Evolutionary conservation across 768 basidiomycete genomes (phyloP).

Genomic region (Lactifluus echinatus): DNA sequence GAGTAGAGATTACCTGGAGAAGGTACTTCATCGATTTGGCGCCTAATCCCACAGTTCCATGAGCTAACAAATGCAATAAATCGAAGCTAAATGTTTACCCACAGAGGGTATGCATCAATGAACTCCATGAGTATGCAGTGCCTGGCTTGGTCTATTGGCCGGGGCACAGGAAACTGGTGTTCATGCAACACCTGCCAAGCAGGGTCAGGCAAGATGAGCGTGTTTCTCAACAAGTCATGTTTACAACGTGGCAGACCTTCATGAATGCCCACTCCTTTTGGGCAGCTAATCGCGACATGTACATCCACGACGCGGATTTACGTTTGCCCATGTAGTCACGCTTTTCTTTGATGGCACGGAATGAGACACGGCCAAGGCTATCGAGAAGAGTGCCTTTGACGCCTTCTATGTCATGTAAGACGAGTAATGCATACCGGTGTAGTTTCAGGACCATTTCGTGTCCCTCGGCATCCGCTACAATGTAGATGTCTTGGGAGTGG

Average conservation of each 20-base stretch:
- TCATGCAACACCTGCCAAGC: slow-evolving; percentile 71
- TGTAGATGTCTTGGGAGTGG: slow-evolving; percentile 63
- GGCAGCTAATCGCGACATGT: slow-evolving; percentile 92
- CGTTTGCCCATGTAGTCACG: slow-evolving; percentile 94
- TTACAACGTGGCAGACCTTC: slow-evolving; percentile 53
- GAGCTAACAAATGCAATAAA: background rate
- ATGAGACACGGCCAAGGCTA: slow-evolving; percentile 95
- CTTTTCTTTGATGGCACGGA: slow-evolving; percentile 93
- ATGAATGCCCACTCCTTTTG: slow-evolving; percentile 99
- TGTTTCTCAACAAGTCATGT: background rate
- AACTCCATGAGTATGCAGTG: slow-evolving; percentile 97
- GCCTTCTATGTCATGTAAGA: background rate
- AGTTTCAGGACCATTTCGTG: slow-evolving; percentile 87
- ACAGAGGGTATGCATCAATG: slow-evolving; percentile 93
- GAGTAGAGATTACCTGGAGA: slow-evolving; percentile 90
- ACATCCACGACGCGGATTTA: slow-evolving; percentile 98
- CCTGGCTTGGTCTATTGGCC: slow-evolving; percentile 87
- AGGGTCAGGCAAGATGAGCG: background rate
- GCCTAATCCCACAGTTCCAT: slow-evolving; percentile 36
- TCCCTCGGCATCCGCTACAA: slow-evolving; percentile 80
- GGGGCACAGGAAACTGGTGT: slow-evolving; percentile 88
- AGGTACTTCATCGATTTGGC: slow-evolving; percentile 76
- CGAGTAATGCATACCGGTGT: slow-evolving; percentile 55
- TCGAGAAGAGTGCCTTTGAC: background rate
- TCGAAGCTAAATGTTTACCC: slow-evolving; percentile 26